phyloP scores from a whole-genome alignment of 352 stramenopile species.

The Phytopythium litorale region DNA sequence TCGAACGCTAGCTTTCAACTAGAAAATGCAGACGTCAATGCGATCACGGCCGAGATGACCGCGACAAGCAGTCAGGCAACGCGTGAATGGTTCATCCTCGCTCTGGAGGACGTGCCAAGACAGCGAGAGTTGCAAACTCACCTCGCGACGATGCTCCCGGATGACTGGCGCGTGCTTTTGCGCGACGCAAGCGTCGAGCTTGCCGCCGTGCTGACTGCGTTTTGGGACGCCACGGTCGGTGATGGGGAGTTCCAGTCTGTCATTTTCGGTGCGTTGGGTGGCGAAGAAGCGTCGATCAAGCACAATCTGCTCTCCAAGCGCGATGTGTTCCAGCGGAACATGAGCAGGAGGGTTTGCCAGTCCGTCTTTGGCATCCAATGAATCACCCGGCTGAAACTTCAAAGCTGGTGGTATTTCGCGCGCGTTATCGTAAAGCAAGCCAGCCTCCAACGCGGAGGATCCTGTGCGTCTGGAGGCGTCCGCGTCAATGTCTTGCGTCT shows the following conservation, averaged over 20 bases:
- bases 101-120: slow-evolving; percentile 14
- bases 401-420: background rate
- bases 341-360: slow-evolving; percentile 1
- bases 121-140: slow-evolving; percentile 11
- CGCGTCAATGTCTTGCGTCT: background rate
- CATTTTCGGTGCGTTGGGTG: slow-evolving; percentile 33
- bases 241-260: slow-evolving; percentile 16
- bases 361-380: slow-evolving; percentile 1
- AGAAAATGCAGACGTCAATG: slow-evolving; percentile 7
- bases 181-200: slow-evolving; percentile 28
- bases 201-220: slow-evolving; percentile 24
- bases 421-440: background rate
- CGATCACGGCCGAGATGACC: slow-evolving; percentile 11
- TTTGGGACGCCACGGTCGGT: slow-evolving; percentile 34
- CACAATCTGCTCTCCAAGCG: slow-evolving; percentile 30
- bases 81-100: slow-evolving; percentile 31
- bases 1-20: background rate
- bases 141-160: slow-evolving; percentile 14
- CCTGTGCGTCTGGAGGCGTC: background rate
- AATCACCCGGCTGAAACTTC: background rate
- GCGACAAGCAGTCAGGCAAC: slow-evolving; percentile 13
- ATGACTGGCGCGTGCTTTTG: slow-evolving; percentile 31
- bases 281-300: slow-evolving; percentile 33
- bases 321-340: slow-evolving; percentile 24
- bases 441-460: background rate